Evolutionary conservation across 306 rosid genomes (phyloP).

Genomic region (Casuarina equisetifolia): DNA sequence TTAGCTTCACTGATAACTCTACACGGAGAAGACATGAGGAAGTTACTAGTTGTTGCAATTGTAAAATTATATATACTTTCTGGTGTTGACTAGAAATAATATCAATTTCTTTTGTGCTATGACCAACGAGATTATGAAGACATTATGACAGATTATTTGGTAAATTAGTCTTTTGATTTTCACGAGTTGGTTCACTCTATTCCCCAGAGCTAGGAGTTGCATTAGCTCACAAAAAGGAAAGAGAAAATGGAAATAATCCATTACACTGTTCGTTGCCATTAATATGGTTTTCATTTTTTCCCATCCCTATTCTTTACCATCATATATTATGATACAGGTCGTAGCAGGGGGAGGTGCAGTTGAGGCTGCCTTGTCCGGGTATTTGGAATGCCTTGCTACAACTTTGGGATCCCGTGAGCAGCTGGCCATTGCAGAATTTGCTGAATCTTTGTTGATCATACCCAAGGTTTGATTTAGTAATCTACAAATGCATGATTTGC

Average conservation of each 20-base stretch:
- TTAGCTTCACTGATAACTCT: background rate
- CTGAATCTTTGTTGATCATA: constrained; percentile 83
- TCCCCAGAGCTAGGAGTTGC: background rate
- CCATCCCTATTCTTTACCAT: constrained; percentile 8
- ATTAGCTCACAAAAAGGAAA: background rate
- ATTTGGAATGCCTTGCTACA: constrained; percentile 94
- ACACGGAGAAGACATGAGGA: too few relatives aligned
- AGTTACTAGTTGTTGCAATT: background rate
- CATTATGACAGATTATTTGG: background rate
- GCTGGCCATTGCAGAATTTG: constrained; percentile 97
- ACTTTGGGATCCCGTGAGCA: constrained; percentile 98
- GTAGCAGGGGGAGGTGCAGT: constrained; percentile 99
- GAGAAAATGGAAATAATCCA: background rate
- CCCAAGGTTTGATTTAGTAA: constrained; percentile 56
- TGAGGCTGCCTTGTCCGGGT: constrained; percentile 86
- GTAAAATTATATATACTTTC: background rate
- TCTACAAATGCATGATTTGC: constrained; percentile 5
- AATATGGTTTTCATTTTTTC: background rate
- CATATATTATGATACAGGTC: constrained; percentile 50
- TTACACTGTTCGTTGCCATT: background rate
- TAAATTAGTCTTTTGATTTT: background rate
- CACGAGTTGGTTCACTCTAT: background rate
- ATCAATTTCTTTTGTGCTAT: background rate
- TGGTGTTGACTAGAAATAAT: background rate
- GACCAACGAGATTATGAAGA: background rate